Base-by-base conservation (phyloP, 345 rosid species). In the Euclidium syriacum region DNA sequence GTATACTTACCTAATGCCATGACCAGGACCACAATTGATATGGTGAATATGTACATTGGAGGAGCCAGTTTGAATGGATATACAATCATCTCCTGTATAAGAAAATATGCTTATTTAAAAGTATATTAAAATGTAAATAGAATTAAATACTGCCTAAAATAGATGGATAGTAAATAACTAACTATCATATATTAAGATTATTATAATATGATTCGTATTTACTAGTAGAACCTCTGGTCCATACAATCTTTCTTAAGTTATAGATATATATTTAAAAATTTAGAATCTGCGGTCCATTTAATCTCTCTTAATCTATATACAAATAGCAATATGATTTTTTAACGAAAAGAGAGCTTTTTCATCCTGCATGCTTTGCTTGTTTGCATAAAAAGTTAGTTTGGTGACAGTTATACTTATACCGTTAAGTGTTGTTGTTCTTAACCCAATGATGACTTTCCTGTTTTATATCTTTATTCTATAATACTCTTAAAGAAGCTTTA, bases 1-100 rank as follows among this genome's bases (percentile, higher is more conserved):
- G 2, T 14, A 47, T 22, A 62, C n/a, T 16, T 70, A 88, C 96
- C 98, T 91, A 27, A 88, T 84, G 0, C 98, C 98, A 70, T 88
- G 98, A n/a, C 96, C 96, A 32, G 98, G 96, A 60, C 98, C 91
- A 38, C 96, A 88, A 65, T 67, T 80, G 29, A 83, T 79, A 29
- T 86, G 88, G 69, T 86, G 96, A 29, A 91, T 62, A 62, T 88
- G 85, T 26, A 88, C 67, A 50, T 86, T 81, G 19, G 90, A 80
- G 81, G 90, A 86, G 48, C 96, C 98, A 4, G 88, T 88, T 73
- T 81, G 96, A 47, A 86, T 86, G 68, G 98, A 91, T 42, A 91
- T 70, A 78, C 96, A 88, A 75, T 86, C 98, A 81, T 91, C 98
- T 57, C 92, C 98, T 88, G 75, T 32, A 43, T 36, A 43, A 22